phyloP scores from a whole-genome alignment of 2,329 filamentous ascomycete genomes.

The Fusarium protoensiforme region DNA sequence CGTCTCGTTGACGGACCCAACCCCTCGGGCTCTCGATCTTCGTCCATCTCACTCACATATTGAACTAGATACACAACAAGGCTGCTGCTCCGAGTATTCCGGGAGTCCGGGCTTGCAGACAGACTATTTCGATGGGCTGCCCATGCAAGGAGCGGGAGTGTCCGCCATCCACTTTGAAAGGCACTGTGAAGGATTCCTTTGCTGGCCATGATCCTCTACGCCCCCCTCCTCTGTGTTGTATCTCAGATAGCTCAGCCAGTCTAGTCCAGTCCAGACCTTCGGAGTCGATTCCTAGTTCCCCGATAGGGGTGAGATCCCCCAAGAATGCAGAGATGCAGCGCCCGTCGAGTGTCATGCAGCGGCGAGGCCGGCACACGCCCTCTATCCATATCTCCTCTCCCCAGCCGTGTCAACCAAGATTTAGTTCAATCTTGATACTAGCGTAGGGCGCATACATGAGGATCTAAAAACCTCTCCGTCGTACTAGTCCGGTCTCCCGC shows the following conservation, averaged over 20 bases:
- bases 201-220: background rate
- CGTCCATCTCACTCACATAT: background rate
- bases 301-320: background rate
- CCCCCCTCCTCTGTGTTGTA: background rate
- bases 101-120: background rate
- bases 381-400: background rate
- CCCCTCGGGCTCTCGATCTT: background rate
- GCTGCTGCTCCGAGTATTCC: background rate
- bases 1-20: background rate
- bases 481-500: background rate
- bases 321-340: background rate
- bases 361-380: slow-evolving; percentile 2
- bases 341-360: background rate
- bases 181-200: background rate
- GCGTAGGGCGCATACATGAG: background rate
- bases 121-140: background rate
- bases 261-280: background rate
- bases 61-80: background rate
- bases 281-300: background rate
- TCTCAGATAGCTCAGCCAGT: background rate
- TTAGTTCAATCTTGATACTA: background rate
- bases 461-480: background rate
- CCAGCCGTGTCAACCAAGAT: background rate
- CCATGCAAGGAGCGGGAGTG: slow-evolving; percentile 36
- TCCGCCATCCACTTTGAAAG: slow-evolving; percentile 8